A percentile compares a stretch with the other conserved stretches of the same genome.
phyloP scores from a whole-genome alignment of 2,329 filamentous ascomycete genomes.

The Cladosporium sphaerospermum region DNA sequence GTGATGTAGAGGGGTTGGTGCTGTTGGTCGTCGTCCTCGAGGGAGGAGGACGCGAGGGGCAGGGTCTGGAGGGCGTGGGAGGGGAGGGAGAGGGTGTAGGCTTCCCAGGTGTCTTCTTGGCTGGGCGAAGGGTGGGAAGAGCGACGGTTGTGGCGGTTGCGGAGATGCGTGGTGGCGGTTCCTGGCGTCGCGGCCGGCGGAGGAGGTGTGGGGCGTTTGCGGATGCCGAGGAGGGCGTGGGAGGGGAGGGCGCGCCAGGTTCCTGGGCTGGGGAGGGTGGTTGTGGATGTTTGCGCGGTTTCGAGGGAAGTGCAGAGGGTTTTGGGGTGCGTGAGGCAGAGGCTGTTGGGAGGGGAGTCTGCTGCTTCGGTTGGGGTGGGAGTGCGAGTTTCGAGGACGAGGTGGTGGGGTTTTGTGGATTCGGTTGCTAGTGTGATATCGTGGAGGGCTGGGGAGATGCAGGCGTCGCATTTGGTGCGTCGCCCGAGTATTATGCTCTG shows the following conservation, averaged over 20 bases:
- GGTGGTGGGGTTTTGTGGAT: background rate
- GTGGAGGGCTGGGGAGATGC: background rate
- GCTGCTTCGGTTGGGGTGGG: background rate
- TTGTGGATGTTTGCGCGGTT: background rate
- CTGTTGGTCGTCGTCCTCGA: background rate
- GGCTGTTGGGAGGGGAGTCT: background rate
- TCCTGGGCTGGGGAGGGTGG: constrained; percentile 12
- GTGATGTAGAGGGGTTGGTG: constrained; percentile 58
- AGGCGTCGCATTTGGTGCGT: constrained; percentile 2
- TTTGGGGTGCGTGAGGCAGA: background rate
- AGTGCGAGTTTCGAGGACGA: background rate
- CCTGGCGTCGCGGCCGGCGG: constrained; percentile 4
- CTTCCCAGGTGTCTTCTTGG: constrained; percentile 44
- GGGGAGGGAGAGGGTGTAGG: constrained; percentile 44
- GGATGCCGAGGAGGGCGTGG: constrained; percentile 24
- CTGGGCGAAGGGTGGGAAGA: constrained; percentile 1
- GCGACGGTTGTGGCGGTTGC: constrained; percentile 18
- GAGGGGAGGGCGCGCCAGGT: constrained; percentile 19
- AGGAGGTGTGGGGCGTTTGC: constrained; percentile 13
- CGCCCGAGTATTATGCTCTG: background rate
- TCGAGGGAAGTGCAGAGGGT: constrained; percentile 2
- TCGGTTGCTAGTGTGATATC: background rate
- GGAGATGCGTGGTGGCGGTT: constrained; percentile 15
- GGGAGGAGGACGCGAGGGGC: background rate
- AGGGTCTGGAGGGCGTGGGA: background rate